Base-by-base conservation (phyloP, 768 basidiomycete genomes). In the Clavaria fumosa region DNA sequence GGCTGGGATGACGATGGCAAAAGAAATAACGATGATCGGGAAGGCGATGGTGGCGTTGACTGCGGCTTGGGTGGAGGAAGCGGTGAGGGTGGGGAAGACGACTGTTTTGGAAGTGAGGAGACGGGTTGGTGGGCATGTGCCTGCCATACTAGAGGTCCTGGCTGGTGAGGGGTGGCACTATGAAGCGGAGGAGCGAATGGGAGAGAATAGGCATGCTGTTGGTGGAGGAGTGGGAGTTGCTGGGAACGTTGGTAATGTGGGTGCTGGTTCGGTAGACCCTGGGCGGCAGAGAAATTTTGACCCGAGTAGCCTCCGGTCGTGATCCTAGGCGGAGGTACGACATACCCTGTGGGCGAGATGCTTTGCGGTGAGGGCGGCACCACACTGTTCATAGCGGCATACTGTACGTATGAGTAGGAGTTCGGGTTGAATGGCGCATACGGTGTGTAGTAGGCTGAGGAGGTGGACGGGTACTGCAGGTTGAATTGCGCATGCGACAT, bases 41-140 rank as follows among this genome's bases (percentile, higher is more conserved):
- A 19, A 26, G 26, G 31, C 11, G 35, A 17, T 3, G 43, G 22
- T 17, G 37, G 36, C 5, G 31, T 11, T 14, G 9, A 15, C n/a
- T 24, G 40, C 14, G 35, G 23, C n/a, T 24, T 17, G 20, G 36
- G 34, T 6, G 30, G 31, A 21, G 31, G 11, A 21, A 21, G 9
- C 20, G 37, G 39, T 4, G 58, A 53, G 5, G 56, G 53, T 23
- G 66, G 62, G 61, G 70, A 70, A 6, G 70, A 66, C 2, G 75
- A 60, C 41, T 77, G 76, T 57, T 76, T 77, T 41, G 76, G 76
- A 18, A 75, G 47, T 2, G 74, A 72, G 0, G 75, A 77, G 18
- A 71, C 51, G 21, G 59, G 62, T 20, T 65, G 62, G 39, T 64
- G 62, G 32, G 56, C 43, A 27, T n/a, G n/a, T n/a, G n/a, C n/a